Percentiles rank a stretch among this genome's conserved stretches.
These are phyloP conservation scores for Takakia lepidozioides DNA, from an alignment of 225 moss, liverwort and hornwort genomes.

Conservation along the genomic window DNA sequence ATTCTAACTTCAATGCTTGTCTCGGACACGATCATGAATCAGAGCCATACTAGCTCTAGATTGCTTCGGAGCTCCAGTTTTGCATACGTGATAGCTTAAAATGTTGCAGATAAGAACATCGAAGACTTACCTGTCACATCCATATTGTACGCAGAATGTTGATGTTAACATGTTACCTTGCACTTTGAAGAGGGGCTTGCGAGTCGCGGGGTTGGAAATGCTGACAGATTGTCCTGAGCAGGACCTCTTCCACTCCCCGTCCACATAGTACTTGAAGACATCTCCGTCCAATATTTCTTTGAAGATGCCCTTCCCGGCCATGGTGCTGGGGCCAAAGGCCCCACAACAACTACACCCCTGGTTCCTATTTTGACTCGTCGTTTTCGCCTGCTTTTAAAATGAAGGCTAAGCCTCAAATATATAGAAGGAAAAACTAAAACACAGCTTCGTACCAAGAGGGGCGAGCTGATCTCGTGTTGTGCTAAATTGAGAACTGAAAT, in stretches of 20 bases:
- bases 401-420: no score
- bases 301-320: conserved; percentile 95
- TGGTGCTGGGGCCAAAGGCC: conserved; percentile 26
- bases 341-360: conserved; percentile 53
- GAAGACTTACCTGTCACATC: neutral
- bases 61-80: no score
- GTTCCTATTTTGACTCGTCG: conserved; percentile 37
- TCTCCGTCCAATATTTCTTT: conserved; percentile 94
- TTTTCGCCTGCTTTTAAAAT: conserved; percentile 26
- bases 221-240: conserved; percentile 52
- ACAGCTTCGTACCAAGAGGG: no score
- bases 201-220: conserved; percentile 71
- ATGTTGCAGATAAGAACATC: neutral
- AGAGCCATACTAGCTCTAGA: no score
- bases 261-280: conserved; percentile 76
- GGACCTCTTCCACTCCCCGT: conserved; percentile 89
- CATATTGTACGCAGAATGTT: no score
- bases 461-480: no score
- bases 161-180: conserved; percentile 55
- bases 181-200: conserved; percentile 79
- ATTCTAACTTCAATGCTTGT: neutral
- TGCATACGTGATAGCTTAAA: no score
- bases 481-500: no score
- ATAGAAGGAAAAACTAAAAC: no score
- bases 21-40: no score